Evolutionary conservation across 352 stramenopile species (phyloP).

Genomic region (Pythium utonaiense): DNA sequence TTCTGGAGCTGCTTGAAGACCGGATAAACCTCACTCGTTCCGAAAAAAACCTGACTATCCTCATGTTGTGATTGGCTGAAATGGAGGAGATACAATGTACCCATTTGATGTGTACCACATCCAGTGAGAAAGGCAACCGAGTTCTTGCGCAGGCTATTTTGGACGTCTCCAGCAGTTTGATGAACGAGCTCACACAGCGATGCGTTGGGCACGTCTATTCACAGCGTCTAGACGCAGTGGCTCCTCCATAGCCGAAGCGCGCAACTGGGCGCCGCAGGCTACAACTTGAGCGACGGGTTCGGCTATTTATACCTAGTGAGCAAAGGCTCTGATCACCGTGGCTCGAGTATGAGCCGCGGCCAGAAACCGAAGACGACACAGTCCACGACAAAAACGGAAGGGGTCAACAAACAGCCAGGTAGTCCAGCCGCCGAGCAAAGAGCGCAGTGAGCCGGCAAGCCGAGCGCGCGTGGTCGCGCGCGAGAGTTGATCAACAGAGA

Average conservation of each 20-base stretch:
- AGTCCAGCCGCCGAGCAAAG: background rate
- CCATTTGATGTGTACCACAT: conserved; percentile 2
- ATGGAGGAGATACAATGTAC: conserved; percentile 6
- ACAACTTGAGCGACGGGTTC: too few species aligned
- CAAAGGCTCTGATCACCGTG: background rate
- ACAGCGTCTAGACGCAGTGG: background rate
- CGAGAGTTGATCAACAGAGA: background rate
- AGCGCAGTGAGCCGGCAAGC: background rate
- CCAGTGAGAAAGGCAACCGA: background rate
- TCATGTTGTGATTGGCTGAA: conserved; percentile 6
- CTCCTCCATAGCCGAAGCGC: too few species aligned
- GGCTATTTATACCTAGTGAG: background rate
- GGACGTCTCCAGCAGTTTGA: background rate
- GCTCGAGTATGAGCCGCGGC: conserved; percentile 2
- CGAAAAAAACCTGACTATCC: background rate
- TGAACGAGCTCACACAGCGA: background rate
- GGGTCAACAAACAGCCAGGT: background rate
- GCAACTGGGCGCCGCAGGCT: too few species aligned
- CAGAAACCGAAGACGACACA: conserved; percentile 25
- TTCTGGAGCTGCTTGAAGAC: background rate
- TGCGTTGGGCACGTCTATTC: background rate
- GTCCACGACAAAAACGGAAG: conserved; percentile 5
- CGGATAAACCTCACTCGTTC: background rate
- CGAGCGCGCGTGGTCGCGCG: background rate
- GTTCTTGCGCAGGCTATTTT: background rate